Base-by-base conservation (phyloP, 2,329 filamentous ascomycete genomes). In the Microdochium paspali region DNA sequence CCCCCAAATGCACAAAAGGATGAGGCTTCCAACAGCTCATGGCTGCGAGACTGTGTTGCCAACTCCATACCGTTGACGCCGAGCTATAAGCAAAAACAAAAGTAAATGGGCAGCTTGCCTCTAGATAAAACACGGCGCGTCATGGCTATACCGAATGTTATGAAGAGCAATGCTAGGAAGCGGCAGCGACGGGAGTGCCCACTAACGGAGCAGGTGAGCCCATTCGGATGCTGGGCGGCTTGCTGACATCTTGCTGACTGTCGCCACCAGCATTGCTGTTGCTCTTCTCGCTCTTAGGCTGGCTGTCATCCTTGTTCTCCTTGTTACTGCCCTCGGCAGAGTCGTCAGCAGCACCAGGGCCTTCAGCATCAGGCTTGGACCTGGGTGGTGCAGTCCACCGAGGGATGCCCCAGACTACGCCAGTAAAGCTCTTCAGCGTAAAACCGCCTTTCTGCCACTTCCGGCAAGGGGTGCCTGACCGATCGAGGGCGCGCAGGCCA, bases 371-470 rank as follows among this genome's bases (percentile, higher is more conserved):
- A 5, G 68, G 67, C 23, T 64, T 62, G 24, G 73, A 66, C 63
- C 77, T 80, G n/a, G 75, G 69, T 26, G 85, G 85, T 28, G 88
- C 85, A 46, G 82, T 83, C 90, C 91, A 97, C 47, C 87, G 83
- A 20, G 83, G 77, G 44, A 95, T 76, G 53, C 85, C 80, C 90
- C 90, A 96, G 26, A 79, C 62, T 15, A 89, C 79, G 46, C 91
- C 91, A 1, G 91, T 96, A 64, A 97, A 97, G 66, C 85, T 95
- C 74, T 95, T 95, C 56, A 97, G 73, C 44, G 75, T 77, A 63
- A 97, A 88, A 48, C 82, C 79, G 53, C 89, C 89, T 65, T 84
- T 87, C 62, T 82, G 76, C 93, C 93, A 98, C 64, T 84, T 90
- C 54, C 91, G 87, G 66, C 90, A 96, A 10, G 93, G 90, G 60